These are phyloP conservation scores for Melampsora americana DNA, from an alignment of 1,284 basidiomycete genomes.

Conservation along the genomic window DNA sequence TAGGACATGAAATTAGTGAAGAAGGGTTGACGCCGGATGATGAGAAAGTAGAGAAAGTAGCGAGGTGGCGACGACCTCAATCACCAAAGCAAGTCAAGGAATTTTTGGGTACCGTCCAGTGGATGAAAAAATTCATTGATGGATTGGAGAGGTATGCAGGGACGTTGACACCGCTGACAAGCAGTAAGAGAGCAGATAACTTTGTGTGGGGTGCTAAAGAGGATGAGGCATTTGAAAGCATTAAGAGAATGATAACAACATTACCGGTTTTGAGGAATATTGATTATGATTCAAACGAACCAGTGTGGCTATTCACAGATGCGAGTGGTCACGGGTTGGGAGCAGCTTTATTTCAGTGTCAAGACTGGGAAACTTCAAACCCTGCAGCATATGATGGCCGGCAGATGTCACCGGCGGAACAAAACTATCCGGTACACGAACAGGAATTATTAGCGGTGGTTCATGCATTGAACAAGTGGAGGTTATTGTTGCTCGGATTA, in stretches of 20 bases:
- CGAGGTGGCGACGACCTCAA: not conserved
- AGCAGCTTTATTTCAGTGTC: not conserved
- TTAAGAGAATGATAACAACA: not conserved
- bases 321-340: constrained; percentile 3
- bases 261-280: no score
- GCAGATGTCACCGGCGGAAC: constrained; percentile 36
- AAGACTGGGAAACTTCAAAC: not conserved
- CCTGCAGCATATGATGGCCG: not conserved
- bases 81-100: not conserved
- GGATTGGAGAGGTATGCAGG: constrained; percentile 43
- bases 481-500: constrained; percentile 47
- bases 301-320: constrained; percentile 1
- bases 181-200: no score
- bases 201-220: not conserved
- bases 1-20: not conserved
- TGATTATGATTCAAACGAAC: not conserved
- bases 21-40: not conserved
- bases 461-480: constrained; percentile 45
- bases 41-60: not conserved
- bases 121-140: constrained; percentile 51
- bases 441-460: constrained; percentile 45
- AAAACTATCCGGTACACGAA: no score
- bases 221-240: not conserved
- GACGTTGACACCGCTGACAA: not conserved
- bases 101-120: not conserved